Evolutionary conservation across 2,329 filamentous ascomycete genomes (phyloP), one percentile per base, ranked within the genome.

Genomic region (Ambrosiella xylebori): DNA sequence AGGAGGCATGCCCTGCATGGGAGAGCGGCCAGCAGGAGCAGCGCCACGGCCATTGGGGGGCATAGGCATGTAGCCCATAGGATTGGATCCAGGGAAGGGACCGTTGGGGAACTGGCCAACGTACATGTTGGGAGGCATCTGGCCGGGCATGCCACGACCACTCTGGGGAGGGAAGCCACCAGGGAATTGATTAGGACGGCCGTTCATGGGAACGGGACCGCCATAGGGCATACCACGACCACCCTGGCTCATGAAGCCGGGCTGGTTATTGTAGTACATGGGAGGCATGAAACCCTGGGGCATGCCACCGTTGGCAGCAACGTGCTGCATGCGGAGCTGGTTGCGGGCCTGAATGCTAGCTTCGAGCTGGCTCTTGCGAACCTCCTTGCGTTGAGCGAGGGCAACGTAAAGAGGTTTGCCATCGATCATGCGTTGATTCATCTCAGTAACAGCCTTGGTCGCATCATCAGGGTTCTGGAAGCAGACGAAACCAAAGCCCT

Each of bases 351-450:
- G 93, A 73, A 98, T 98, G 74, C 88, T 96, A 67, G 91, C 91
- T 79, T 98, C 93, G 65, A 98, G 88, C 79, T 97, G 93, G 77
- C 84, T 95, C 82, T 96, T 95, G 74, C 93, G 90, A 67, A 98
- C 91, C 74, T 98, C 93, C 83, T 98, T 98, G 75, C 93, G 91
- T 80, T 98, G 93, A 63, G 93, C 93, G 64, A 98, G 82, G 66
- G 93, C 93, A 67, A 98, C 93, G 70, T 98, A 98, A 61, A 98
- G 80, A 59, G 93, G 93, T 83, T 98, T 98, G 76, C 81, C 81
- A 71, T 90, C 86, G 65, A 97, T 79, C 93, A 98, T 98, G 73
- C 93, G 89, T 79, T 97, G 91, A 79, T 98, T 98, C 88, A 97
- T 96, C 74, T 98, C 93, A 61, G 90, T 89, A 63, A 98, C 91